Evolutionary conservation across 1,284 basidiomycete genomes (phyloP).

Genomic region (Trametes sp.): DNA sequence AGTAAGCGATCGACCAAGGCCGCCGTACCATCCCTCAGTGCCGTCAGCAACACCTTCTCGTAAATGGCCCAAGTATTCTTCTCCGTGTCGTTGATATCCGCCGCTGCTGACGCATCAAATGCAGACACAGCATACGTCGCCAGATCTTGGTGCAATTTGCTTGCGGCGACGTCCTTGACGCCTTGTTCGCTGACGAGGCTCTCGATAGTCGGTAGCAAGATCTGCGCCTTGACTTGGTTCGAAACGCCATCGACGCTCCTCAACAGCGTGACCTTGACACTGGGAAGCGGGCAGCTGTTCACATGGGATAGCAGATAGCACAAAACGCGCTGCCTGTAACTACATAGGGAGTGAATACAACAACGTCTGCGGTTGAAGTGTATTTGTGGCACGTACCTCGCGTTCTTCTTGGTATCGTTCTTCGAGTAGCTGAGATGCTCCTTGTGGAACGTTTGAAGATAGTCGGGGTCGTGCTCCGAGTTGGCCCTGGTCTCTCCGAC

Average conservation of each 20-base stretch:
- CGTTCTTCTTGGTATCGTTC: slow-evolving; percentile 68
- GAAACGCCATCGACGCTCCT: slow-evolving; percentile 65
- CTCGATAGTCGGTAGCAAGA: slow-evolving; percentile 70
- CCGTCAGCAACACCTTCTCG: slow-evolving; percentile 50
- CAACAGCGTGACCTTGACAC: slow-evolving; percentile 66
- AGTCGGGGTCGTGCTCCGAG: slow-evolving; percentile 72
- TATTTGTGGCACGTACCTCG: slow-evolving; percentile 53
- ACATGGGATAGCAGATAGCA: slow-evolving; percentile 89
- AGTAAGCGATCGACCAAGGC: background rate
- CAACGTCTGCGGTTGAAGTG: background rate
- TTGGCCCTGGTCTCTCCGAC: slow-evolving; percentile 66
- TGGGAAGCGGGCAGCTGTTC: slow-evolving; percentile 61
- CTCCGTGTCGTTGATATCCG: slow-evolving; percentile 55
- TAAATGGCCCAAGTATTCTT: slow-evolving; percentile 59
- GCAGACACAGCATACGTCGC: slow-evolving; percentile 58
- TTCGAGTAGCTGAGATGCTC: slow-evolving; percentile 58
- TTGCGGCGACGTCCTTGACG: slow-evolving; percentile 4
- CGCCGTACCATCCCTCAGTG: slow-evolving; percentile 54
- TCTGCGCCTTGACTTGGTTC: slow-evolving; percentile 69
- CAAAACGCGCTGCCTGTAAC: slow-evolving; percentile 78
- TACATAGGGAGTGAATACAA: slow-evolving; percentile 37
- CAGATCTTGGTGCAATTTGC: slow-evolving; percentile 44
- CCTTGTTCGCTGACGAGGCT: slow-evolving; percentile 45
- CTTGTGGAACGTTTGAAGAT: slow-evolving; percentile 71
- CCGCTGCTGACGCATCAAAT: slow-evolving; percentile 58